Base-by-base conservation (phyloP, 495 filamentous ascomycete genomes). In the Ramalina peruviana region DNA sequence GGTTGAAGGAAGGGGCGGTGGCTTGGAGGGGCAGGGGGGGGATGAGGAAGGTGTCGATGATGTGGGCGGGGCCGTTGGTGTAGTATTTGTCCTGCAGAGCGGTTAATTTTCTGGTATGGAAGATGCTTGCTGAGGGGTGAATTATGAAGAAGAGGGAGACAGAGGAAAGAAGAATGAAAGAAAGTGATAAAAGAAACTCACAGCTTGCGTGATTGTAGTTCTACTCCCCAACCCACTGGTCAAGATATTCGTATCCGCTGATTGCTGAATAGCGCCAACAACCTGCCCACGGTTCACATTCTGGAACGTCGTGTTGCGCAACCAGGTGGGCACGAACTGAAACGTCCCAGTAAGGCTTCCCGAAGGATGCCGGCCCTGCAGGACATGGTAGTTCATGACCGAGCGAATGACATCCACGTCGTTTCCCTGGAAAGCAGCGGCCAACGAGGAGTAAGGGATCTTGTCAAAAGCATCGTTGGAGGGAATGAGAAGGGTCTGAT, bases 211-310 rank as follows among this genome's bases (percentile, higher is more conserved):
- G 17, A 58, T 41, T 13, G 49, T 55, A 12, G 59, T 57, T 36
- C 53, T 54, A 16, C 50, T 40, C 7, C 48, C 53, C 12, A 55
- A 11, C 10, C 62, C 62, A 23, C 54, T 55, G 26, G 47, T 47
- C 27, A 60, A 41, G 25, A 56, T 36, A 11, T 62, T 58, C 4
- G 58, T 53, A 5, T 58, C 54, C 15, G 55, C 57, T 17, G 41
- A 25, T 27, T 52, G 58, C 36, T 46, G 52, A 3, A 69, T 54
- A 33, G 46, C 61, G 23, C 62, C 60, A 9, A 76, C 69, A 10
- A 66, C 63, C 51, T 76, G 74, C n/a, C 69, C 73, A 48, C 58
- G 62, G 4, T 63, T 68, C 26, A 76, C 64, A 50, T 71, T 75
- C 23, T 65, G 68, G 50, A n/a, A 41, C 1, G 40, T 19, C 1